Conservation (phyloP, 352 stramenopile genomes). For the Globisporangium carolinianum region DNA sequence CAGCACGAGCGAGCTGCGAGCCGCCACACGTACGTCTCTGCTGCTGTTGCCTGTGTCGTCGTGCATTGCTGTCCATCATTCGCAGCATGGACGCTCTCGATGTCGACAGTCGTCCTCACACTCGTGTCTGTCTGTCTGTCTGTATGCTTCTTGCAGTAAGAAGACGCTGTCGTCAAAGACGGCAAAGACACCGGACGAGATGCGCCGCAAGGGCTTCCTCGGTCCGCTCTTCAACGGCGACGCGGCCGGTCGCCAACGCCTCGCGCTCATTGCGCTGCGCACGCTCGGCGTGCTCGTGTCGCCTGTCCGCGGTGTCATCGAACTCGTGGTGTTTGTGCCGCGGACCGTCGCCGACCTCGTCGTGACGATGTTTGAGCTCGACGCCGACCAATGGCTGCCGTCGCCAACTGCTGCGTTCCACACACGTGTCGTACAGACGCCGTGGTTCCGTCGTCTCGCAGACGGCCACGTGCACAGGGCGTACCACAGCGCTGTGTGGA, state of each 20-base stretch:
- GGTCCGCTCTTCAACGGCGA: slow-evolving; percentile 59
- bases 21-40: neutral
- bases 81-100: no score
- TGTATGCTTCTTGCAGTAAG: slow-evolving; percentile 18
- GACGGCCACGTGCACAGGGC: slow-evolving; percentile 37
- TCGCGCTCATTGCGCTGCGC: slow-evolving; percentile 46
- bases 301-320: slow-evolving; percentile 38
- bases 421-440: slow-evolving; percentile 15
- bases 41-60: neutral
- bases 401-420: slow-evolving; percentile 17
- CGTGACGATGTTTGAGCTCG: slow-evolving; percentile 34
- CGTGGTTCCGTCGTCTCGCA: slow-evolving; percentile 57
- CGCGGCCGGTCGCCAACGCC: slow-evolving; percentile 39
- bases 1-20: slow-evolving; percentile 2
- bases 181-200: slow-evolving; percentile 31
- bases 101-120: neutral
- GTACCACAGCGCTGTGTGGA: slow-evolving; percentile 45
- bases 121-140: neutral
- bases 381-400: slow-evolving; percentile 13
- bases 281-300: slow-evolving; percentile 47
- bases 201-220: slow-evolving; percentile 51
- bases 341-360: slow-evolving; percentile 35
- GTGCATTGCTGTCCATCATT: no score
- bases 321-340: slow-evolving; percentile 46
- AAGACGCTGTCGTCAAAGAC: slow-evolving; percentile 6